These are phyloP conservation scores for Malania oleifera DNA, from an alignment of 164 flowering plant species.

Conservation along the genomic window DNA sequence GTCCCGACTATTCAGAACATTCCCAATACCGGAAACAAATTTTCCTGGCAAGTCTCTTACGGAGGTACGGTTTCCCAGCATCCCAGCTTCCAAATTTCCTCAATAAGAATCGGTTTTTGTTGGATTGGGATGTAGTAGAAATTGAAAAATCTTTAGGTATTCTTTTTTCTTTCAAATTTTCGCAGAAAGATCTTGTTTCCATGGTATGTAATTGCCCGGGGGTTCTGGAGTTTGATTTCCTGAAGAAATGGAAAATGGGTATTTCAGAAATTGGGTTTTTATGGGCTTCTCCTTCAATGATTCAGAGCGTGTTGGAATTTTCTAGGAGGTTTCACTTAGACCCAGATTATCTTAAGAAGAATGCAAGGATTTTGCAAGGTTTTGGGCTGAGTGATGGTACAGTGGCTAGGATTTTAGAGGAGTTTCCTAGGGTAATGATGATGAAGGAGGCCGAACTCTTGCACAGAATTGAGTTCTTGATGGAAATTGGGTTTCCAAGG, in stretches of 20 bases:
- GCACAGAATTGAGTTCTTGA: conserved; percentile 36
- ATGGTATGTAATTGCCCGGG: conserved; percentile 48
- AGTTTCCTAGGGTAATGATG: conserved; percentile 40
- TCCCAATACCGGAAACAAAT: conserved; percentile 29
- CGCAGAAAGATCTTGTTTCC: conserved; percentile 42
- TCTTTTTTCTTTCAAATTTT: conserved; percentile 41
- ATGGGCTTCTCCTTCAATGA: conserved; percentile 24
- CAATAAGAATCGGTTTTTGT: conserved; percentile 35
- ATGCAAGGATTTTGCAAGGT: conserved; percentile 39
- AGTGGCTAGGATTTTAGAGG: conserved; percentile 47
- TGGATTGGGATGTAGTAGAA: conserved; percentile 24
- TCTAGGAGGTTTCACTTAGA: conserved; percentile 40
- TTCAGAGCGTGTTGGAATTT: conserved; percentile 43
- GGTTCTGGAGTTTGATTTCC: conserved; percentile 43
- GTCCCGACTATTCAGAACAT: conserved; percentile 8
- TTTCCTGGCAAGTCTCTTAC: conserved; percentile 42
- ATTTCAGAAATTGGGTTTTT: conserved; percentile 23
- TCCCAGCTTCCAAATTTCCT: conserved; percentile 40
- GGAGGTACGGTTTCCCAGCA: conserved; percentile 57
- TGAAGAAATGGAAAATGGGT: conserved; percentile 53
- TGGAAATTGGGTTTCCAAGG: conserved; percentile 31
- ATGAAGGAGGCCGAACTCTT: conserved; percentile 31
- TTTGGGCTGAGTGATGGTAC: conserved; percentile 51
- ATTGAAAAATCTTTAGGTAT: conserved; percentile 46
- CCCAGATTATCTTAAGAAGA: conserved; percentile 32